Evolutionary conservation across 805 yeast species (phyloP).

Genomic region (Metschnikowia kofuensis): DNA sequence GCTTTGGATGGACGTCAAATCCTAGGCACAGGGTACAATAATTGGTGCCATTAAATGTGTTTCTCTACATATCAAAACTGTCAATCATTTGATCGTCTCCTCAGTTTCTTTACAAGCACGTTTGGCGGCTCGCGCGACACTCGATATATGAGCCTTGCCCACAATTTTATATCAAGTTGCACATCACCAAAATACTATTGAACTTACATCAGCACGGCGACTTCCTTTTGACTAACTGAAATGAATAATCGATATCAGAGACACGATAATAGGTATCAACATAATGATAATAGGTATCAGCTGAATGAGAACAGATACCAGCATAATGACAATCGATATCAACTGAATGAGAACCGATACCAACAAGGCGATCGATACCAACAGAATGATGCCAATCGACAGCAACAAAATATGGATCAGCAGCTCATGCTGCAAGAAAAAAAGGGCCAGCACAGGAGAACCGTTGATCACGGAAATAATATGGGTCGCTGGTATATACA

Average conservation of each 20-base stretch:
- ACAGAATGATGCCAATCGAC: conserved; percentile 11
- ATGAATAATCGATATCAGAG: not conserved
- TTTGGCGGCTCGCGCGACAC: not conserved
- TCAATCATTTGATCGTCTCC: not conserved
- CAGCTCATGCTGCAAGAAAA: conserved; percentile 47
- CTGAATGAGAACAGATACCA: not conserved
- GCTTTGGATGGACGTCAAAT: too few species aligned
- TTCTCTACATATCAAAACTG: too few species aligned
- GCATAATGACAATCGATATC: not conserved
- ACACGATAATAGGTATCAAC: not conserved
- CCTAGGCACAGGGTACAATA: too few species aligned
- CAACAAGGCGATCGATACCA: conserved; percentile 1
- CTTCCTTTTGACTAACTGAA: not conserved
- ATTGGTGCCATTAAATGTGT: too few species aligned
- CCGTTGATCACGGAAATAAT: conserved; percentile 75
- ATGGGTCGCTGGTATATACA: conserved; percentile 60
- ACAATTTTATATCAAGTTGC: not conserved
- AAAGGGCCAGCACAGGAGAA: conserved; percentile 58
- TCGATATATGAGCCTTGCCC: not conserved
- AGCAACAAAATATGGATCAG: conserved; percentile 38
- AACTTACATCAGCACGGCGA: too few species aligned
- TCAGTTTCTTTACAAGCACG: not conserved
- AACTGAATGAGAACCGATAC: not conserved
- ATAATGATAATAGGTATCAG: not conserved
- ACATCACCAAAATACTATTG: too few species aligned